phyloP scores from a whole-genome alignment of 371 early-diverging fungal species.

The Apophysomyces elegans region DNA sequence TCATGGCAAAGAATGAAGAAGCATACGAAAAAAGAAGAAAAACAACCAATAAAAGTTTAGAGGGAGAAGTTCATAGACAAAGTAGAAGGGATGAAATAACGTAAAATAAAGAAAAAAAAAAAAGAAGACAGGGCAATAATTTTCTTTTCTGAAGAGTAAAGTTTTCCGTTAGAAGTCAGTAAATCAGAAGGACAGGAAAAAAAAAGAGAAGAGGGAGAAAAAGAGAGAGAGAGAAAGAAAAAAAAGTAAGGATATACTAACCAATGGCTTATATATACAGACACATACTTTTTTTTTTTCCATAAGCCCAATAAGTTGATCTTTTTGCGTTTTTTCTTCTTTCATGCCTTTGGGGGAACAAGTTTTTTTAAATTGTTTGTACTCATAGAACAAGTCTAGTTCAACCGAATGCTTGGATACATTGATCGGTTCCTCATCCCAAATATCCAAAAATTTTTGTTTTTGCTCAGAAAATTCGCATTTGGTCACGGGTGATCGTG shows the following conservation, averaged over 20 bases:
- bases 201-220: neutral
- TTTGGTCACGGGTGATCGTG: neutral
- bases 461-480: neutral
- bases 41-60: constrained; percentile 3
- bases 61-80: constrained; percentile 5
- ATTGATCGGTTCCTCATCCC: neutral
- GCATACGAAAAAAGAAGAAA: constrained; percentile 5
- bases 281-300: neutral
- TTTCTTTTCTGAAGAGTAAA: neutral
- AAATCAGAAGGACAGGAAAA: constrained; percentile 14
- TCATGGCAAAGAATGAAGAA: constrained; percentile 16
- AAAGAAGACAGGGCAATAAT: too few relatives aligned
- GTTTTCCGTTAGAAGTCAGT: neutral
- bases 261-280: constrained; percentile 17
- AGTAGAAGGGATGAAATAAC: constrained; percentile 5
- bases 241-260: neutral
- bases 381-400: too few relatives aligned
- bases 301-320: too few relatives aligned
- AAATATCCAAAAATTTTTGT: neutral
- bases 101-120: neutral
- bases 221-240: constrained; percentile 11
- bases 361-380: too few relatives aligned
- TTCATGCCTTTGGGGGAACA: neutral
- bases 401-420: neutral
- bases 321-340: neutral